Evolutionary conservation across 75 land plant species (phyloP), one percentile per base, ranked within the genome.

Genomic region (Cryptomeria japonica): DNA sequence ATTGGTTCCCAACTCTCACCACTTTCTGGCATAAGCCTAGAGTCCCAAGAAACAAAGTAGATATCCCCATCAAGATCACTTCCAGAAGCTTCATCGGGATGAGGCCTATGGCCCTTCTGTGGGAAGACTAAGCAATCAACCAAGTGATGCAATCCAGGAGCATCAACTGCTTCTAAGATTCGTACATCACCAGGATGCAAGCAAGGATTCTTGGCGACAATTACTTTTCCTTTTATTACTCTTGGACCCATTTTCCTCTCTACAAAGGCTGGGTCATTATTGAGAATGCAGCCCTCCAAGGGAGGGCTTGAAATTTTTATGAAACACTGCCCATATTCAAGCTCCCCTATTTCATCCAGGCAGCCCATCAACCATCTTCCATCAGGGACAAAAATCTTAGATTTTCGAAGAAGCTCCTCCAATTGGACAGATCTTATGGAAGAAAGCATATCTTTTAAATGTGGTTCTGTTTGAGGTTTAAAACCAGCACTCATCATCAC

Each of bases 41-140:
- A 87, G 86, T 98, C 99, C 99, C 99, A 98, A 37, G 95, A 91
- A 15, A 93, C 96, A 90, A 98, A 97, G 89, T 98, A 98, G 3
- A 95, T 88, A 77, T 98, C 99, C 47, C 99, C 99, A 92, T 98
- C 99, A 37, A 98, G 91, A 72, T 98, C 99, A 94, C 99, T 96
- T 39, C 99, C 99, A 53, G 99, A 98, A 49, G 96, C 97, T 90
- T 98, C 99, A 89, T 98, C 92, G 5, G 97, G 87, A 87, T 98
- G 99, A 44, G 99, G 99, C 86, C 99, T 91, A 2, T 93, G 92
- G 38, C 99, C 99, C 53, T 93, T 93, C 78, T 97, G 98, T 82
- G 99, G 99, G 56, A 98, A 95, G 13, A 98, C 92, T 47, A 98
- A 70, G 83, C 99, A 98, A 86, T 98, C 99, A 73, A 92, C 90